Percentiles rank a stretch among this genome's conserved stretches.
These are phyloP conservation scores for Phalaenopsis equestris DNA, from an alignment of 106 monocot species.

Conservation along the genomic window DNA sequence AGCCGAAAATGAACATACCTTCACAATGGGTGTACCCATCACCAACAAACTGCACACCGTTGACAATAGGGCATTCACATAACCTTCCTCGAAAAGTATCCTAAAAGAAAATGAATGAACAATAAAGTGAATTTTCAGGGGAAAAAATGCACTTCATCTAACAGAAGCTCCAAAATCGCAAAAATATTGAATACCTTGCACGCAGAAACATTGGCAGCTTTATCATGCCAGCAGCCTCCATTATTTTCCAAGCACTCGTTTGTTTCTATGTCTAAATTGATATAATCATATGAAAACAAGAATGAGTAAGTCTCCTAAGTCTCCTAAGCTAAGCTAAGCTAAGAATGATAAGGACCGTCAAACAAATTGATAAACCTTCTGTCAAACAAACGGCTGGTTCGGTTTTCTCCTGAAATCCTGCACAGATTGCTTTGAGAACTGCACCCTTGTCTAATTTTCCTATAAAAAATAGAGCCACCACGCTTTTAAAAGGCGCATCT, in stretches of 20 bases:
- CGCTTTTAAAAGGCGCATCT: background rate
- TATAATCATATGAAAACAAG: background rate
- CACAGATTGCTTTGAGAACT: conserved; percentile 51
- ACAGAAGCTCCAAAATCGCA: background rate
- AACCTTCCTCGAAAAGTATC: conserved; percentile 24
- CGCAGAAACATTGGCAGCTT: conserved; percentile 38
- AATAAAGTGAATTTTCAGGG: background rate
- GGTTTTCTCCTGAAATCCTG: conserved; percentile 54
- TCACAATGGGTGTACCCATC: conserved; percentile 26
- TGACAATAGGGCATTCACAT: conserved; percentile 17
- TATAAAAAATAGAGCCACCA: conserved; percentile 10
- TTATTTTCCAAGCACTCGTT: conserved; percentile 62
- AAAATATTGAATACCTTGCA: conserved; percentile 41
- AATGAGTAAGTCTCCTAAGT: background rate
- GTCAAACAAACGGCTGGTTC: conserved; percentile 55
- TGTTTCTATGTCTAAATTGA: conserved; percentile 32
- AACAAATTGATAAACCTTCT: conserved; percentile 11
- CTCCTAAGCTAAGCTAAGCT: background rate
- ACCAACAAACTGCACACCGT: conserved; percentile 20
- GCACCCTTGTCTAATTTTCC: conserved; percentile 55
- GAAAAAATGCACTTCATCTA: background rate
- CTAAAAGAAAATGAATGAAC: background rate
- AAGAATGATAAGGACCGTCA: background rate
- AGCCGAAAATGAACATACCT: conserved; percentile 5
- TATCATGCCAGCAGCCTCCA: conserved; percentile 59